Evolutionary conservation across 352 stramenopile genomes (phyloP), one percentile per base, ranked within the genome.

Genomic region (Pythium dissimile): DNA sequence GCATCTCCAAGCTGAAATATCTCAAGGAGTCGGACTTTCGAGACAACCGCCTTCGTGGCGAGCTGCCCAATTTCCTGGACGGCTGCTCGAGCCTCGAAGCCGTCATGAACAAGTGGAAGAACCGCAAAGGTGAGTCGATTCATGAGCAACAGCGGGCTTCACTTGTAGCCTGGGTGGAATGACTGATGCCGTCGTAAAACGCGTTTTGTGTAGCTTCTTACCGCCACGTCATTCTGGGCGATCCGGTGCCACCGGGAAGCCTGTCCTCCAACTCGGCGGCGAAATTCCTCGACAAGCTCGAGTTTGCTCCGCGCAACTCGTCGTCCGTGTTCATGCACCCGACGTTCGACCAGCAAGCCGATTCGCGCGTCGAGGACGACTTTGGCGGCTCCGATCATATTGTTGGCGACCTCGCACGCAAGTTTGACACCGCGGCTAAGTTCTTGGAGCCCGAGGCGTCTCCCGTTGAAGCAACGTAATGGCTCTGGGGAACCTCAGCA

Each of bases 51-150:
- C 59, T 92, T 50, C 72, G 62, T 16, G 79, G 80, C 8, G 80
- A 90, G 56, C 71, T 92, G n/a, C 80, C 83, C 24, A 90, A 92
- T 62, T 90, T 90, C 45, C 58, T 92, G 12, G 82, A 92, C 42
- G 82, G 79, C 20, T 89, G 77, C 62, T 92, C 79, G 15, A 92
- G 80, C 42, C 62, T 92, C 8, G 79, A 89, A 32, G 79, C 79
- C 18, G 82, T 92, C 18, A 80, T 92, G 76, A 86, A 66, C 53
- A 92, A 92, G 72, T 92, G 82, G 82, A 92, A 89, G 64, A 84
- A 81, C 50, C 79, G 82, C 28, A 89, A 89, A 69, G 68, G 68
- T 76, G n/a, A 26, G 50, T 31, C 2, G 15, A 13, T 15, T 34
- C n/a, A n/a, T n/a, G n/a, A n/a, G n/a, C n/a, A n/a, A n/a, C 13